Conservation (phyloP, 2,329 filamentous ascomycete species). For the Colletotrichum sp. region DNA sequence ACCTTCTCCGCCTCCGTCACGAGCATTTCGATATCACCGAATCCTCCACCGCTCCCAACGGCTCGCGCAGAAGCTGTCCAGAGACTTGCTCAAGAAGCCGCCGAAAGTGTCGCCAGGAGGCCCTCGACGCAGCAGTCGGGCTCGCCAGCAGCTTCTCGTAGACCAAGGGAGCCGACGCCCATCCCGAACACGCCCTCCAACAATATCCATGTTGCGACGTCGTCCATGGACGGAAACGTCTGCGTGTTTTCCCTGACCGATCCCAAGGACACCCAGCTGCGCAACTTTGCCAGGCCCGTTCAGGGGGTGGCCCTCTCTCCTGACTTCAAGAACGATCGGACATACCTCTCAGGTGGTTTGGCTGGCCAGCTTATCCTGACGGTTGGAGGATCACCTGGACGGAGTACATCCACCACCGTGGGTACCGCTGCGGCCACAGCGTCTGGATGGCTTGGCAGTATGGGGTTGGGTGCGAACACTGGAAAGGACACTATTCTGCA, state of each 20-base stretch:
- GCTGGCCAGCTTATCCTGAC: conserved; percentile 90
- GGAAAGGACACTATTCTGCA: conserved; percentile 89
- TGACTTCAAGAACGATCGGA: conserved; percentile 87
- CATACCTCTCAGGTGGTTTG: conserved; percentile 88
- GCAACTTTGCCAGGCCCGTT: conserved; percentile 92
- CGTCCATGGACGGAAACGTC: conserved; percentile 94
- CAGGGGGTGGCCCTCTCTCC: conserved; percentile 94
- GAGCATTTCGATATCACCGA: conserved; percentile 87
- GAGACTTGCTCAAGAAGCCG: conserved; percentile 39
- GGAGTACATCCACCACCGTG: conserved; percentile 87
- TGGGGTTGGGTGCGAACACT: conserved; percentile 78
- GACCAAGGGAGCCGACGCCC: conserved; percentile 53
- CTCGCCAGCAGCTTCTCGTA: conserved; percentile 57
- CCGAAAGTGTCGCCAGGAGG: conserved; percentile 33
- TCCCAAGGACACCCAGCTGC: conserved; percentile 84
- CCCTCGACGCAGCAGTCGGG: conserved; percentile 35
- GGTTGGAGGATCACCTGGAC: conserved; percentile 77
- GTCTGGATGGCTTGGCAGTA: conserved; percentile 88
- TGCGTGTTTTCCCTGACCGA: conserved; percentile 90
- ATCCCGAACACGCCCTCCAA: conserved; percentile 83
- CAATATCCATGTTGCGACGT: conserved; percentile 90
- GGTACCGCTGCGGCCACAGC: conserved; percentile 82
- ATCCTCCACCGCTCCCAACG: conserved; percentile 62
- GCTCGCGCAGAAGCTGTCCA: conserved; percentile 44
- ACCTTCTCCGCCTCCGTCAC: conserved; percentile 93